phyloP scores from a whole-genome alignment of 352 stramenopile species.

The Peronospora destructor region DNA sequence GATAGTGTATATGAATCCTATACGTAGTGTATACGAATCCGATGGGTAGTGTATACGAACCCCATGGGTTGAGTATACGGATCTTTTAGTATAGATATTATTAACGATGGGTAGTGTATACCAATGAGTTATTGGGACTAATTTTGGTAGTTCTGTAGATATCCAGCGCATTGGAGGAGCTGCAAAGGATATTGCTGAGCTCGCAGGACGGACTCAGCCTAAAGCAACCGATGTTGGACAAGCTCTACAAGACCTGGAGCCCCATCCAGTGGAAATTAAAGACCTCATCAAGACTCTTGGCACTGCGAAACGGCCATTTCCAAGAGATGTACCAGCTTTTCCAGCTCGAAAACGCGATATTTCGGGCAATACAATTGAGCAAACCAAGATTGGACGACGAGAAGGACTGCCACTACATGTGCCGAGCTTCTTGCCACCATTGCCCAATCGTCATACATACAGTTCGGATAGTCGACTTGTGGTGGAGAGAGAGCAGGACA shows the following conservation, averaged over 20 bases:
- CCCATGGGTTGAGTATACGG: too few species aligned
- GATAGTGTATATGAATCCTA: slow-evolving; percentile 2
- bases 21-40: slow-evolving; percentile 1
- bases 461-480: slow-evolving; percentile 46
- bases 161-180: slow-evolving; percentile 43
- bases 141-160: slow-evolving; percentile 14
- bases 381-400: slow-evolving; percentile 50
- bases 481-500: slow-evolving; percentile 48
- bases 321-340: slow-evolving; percentile 46
- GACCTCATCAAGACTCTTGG: slow-evolving; percentile 49
- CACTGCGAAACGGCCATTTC: slow-evolving; percentile 47
- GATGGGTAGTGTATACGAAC: neutral
- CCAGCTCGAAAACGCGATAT: slow-evolving; percentile 45
- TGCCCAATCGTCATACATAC: slow-evolving; percentile 57
- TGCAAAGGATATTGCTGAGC: slow-evolving; percentile 48
- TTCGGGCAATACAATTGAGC: slow-evolving; percentile 39
- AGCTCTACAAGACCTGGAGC: slow-evolving; percentile 42
- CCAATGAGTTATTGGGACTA: too few species aligned
- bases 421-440: slow-evolving; percentile 41
- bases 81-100: too few species aligned
- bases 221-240: slow-evolving; percentile 42
- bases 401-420: slow-evolving; percentile 43
- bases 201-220: slow-evolving; percentile 44
- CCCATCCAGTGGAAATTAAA: slow-evolving; percentile 34
- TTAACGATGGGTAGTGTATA: too few species aligned